These are phyloP conservation scores for Letharia columbiana DNA, from an alignment of 495 filamentous ascomycete genomes.

Conservation along the genomic window DNA sequence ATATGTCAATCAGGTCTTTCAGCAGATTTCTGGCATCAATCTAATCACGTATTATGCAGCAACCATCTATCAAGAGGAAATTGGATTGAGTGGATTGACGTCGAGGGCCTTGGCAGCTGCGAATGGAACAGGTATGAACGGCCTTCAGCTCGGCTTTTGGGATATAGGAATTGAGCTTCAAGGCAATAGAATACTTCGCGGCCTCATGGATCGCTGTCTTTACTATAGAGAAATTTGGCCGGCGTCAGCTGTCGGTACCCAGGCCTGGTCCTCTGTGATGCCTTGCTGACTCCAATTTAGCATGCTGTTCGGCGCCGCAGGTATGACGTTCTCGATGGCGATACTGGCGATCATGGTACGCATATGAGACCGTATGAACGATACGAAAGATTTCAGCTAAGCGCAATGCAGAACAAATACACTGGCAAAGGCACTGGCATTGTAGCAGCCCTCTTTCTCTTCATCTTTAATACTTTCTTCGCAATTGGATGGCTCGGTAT, in stretches of 20 bases:
- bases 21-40: slow-evolving; percentile 70
- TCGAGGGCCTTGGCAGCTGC: slow-evolving; percentile 62
- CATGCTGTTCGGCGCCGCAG: slow-evolving; percentile 65
- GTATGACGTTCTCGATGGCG: slow-evolving; percentile 62
- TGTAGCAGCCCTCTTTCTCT: slow-evolving; percentile 53
- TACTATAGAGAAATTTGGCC: slow-evolving; percentile 60
- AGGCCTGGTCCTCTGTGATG: neutral
- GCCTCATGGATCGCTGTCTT: slow-evolving; percentile 65
- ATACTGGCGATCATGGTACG: slow-evolving; percentile 41
- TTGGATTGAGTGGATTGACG: slow-evolving; percentile 46
- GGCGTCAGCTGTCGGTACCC: slow-evolving; percentile 43
- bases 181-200: slow-evolving; percentile 54
- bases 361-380: slow-evolving; percentile 20
- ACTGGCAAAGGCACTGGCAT: slow-evolving; percentile 33
- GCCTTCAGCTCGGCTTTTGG: neutral
- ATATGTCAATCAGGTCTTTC: slow-evolving; percentile 72
- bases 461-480: slow-evolving; percentile 72
- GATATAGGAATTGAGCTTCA: neutral
- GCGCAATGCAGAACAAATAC: slow-evolving; percentile 27
- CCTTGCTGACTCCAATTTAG: neutral
- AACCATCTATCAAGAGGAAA: slow-evolving; percentile 51
- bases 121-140: slow-evolving; percentile 46
- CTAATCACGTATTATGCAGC: slow-evolving; percentile 67
- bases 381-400: slow-evolving; percentile 3
- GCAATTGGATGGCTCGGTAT: slow-evolving; percentile 70